Evolutionary conservation across 2,329 filamentous ascomycete species (phyloP).

Genomic region (Fusarium sp.): DNA sequence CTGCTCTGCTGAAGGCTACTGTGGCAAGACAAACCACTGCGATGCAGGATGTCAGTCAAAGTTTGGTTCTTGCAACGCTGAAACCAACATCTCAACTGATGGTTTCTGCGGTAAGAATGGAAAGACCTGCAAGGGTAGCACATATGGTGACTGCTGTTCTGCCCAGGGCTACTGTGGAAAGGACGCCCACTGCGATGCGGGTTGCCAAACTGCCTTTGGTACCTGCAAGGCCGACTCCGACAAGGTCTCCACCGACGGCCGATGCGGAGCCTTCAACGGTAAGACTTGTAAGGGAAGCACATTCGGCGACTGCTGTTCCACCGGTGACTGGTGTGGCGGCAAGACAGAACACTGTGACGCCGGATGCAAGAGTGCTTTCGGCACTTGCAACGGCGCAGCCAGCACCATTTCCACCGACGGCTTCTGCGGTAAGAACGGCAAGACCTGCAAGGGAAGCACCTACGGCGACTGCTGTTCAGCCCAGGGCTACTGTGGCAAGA

Average conservation of each 20-base stretch:
- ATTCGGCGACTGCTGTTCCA: not conserved
- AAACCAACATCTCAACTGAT: not conserved
- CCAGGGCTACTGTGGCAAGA: conserved; percentile 10
- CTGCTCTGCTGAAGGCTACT: not conserved
- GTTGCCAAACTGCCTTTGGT: not conserved
- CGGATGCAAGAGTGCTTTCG: conserved; percentile 5
- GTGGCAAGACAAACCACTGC: not conserved
- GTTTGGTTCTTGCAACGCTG: conserved; percentile 3
- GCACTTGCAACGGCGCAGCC: not conserved
- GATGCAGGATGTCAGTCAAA: conserved; percentile 4
- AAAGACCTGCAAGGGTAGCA: conserved; percentile 1
- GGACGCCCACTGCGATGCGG: not conserved
- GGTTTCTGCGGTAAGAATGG: not conserved
- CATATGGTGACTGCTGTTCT: conserved; percentile 5
- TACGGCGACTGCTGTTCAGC: conserved; percentile 23
- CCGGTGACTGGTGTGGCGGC: not conserved
- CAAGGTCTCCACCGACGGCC: conserved; percentile 1
- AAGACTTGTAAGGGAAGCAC: conserved; percentile 7
- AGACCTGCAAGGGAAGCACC: conserved; percentile 11
- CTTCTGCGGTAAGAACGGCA: conserved; percentile 14
- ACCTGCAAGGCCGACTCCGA: not conserved
- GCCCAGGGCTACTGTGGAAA: not conserved
- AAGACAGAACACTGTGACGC: conserved; percentile 1
- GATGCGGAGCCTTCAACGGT: conserved; percentile 1
- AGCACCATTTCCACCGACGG: conserved; percentile 9